Conservation (phyloP, 345 rosid species). For the Triadica sebifera region DNA sequence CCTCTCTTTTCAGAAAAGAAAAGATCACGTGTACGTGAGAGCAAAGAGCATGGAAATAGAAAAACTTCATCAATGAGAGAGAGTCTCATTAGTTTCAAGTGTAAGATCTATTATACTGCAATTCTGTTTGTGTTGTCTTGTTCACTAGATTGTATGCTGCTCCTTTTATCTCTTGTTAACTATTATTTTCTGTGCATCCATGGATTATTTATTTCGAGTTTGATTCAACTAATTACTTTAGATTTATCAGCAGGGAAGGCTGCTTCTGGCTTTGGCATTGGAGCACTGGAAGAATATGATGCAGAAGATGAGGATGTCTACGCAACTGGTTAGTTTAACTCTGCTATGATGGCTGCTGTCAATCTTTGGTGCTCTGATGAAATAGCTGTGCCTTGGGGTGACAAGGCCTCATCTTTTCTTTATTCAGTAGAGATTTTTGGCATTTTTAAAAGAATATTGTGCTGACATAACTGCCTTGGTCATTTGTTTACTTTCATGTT, state of each 20-base stretch:
- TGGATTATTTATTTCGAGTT: constrained; percentile 17
- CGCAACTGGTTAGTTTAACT: constrained; percentile 49
- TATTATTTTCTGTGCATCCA: constrained; percentile 15
- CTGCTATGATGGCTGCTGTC: background rate
- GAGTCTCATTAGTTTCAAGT: constrained; percentile 67
- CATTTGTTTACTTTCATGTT: background rate
- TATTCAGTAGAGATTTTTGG: background rate
- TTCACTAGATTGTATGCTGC: background rate
- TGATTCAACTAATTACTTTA: constrained; percentile 38
- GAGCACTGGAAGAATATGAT: constrained; percentile 95
- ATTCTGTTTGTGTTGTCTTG: constrained; percentile 7
- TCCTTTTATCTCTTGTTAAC: constrained; percentile 13
- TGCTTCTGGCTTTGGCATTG: constrained; percentile 98
- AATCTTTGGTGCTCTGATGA: background rate
- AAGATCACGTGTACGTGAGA: constrained; percentile 52
- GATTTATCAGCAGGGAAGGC: constrained; percentile 77
- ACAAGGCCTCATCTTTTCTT: background rate
- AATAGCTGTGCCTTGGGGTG: background rate
- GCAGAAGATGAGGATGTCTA: constrained; percentile 97
- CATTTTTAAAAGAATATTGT: background rate
- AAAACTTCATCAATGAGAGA: constrained; percentile 59
- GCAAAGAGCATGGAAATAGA: constrained; percentile 42
- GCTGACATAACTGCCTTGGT: background rate
- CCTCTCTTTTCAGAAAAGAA: constrained; percentile 58
- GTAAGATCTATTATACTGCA: constrained; percentile 47